Base-by-base conservation (phyloP, 2,329 filamentous ascomycete genomes). In the Amesomyces nigricolor region DNA sequence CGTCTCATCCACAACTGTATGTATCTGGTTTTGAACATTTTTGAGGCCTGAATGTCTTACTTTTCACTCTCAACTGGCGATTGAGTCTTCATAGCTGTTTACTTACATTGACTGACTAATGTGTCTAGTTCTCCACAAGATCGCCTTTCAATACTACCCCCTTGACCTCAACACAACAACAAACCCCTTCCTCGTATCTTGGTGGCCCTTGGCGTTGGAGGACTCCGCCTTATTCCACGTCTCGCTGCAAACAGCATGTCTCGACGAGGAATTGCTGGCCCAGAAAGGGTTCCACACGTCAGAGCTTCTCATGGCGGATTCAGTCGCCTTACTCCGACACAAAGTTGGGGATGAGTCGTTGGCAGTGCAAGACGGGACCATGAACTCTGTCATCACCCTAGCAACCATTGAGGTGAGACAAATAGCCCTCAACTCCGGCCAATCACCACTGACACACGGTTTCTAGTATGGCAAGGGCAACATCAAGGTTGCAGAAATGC, bases 101-200 rank as follows among this genome's bases (percentile, higher is more conserved):
- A 26, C 22, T 29, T n/a, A 30, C 47, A 22, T 44, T n/a, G 29
- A 40, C 11, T 51, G 16, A 56, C 16, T 9, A 22, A 22, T n/a
- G 2, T 16, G 16, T 5, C 8, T 52, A 81, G 80, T 83, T 58
- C 67, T 82, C 3, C 72, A 75, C 42, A 80, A 77, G 44, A 82
- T 83, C 46, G 78, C 79, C 0, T 83, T 83, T 49, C 76, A 82
- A 58, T 83, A 82, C 61, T 83, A 83, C 61, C 80, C 80, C 0
- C 68, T 82, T 17, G 80, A 83, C 50, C 67, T 80, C 7, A 74
- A 71, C 57, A 62, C 72, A n/a, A 65, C 66, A 0, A 79, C 80
- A 7, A 83, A 83, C 60, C 80, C 80, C 0, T 83, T 83, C 57
- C 67, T 83, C 16, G 68, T 81, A 6, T 81, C 78, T 0, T 83